Percentiles rank a stretch among this genome's conserved stretches.
Evolutionary conservation across 2,329 filamentous ascomycete genomes (phyloP).

Genomic region (Alternaria atra): DNA sequence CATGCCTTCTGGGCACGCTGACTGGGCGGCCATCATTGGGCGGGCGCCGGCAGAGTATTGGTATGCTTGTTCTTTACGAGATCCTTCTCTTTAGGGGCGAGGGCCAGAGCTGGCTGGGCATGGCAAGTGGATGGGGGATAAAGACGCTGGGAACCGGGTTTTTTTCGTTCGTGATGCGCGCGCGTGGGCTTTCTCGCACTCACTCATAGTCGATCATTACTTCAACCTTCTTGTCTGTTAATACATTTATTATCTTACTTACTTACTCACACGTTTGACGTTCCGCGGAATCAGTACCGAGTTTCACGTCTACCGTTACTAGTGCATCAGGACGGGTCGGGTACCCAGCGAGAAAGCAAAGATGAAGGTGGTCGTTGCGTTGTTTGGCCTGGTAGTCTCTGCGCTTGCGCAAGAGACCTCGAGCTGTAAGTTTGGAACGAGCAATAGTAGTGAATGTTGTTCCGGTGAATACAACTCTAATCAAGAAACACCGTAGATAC

Average conservation of each 20-base stretch:
- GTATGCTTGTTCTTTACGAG: conserved; percentile 9
- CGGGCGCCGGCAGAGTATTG: neutral
- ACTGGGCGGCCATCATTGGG: conserved; percentile 2
- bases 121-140: neutral
- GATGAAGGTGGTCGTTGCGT: conserved; percentile 10
- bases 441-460: neutral
- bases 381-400: conserved; percentile 7
- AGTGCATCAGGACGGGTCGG: neutral
- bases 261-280: neutral
- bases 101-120: neutral
- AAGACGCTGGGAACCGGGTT: neutral
- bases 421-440: conserved; percentile 8
- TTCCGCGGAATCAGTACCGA: neutral
- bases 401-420: conserved; percentile 12
- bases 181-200: neutral
- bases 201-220: conserved; percentile 10
- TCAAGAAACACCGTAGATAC: conserved; percentile 20
- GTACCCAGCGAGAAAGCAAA: conserved; percentile 5
- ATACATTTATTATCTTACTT: conserved; percentile 2
- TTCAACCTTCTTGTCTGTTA: neutral
- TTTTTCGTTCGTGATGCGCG: conserved; percentile 5
- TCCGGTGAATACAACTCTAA: conserved; percentile 2
- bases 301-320: conserved; percentile 3
- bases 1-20: conserved; percentile 1
- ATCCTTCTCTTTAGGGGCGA: conserved; percentile 5